Base-by-base conservation (phyloP, 768 basidiomycete genomes). In the Suillus subaureus region DNA sequence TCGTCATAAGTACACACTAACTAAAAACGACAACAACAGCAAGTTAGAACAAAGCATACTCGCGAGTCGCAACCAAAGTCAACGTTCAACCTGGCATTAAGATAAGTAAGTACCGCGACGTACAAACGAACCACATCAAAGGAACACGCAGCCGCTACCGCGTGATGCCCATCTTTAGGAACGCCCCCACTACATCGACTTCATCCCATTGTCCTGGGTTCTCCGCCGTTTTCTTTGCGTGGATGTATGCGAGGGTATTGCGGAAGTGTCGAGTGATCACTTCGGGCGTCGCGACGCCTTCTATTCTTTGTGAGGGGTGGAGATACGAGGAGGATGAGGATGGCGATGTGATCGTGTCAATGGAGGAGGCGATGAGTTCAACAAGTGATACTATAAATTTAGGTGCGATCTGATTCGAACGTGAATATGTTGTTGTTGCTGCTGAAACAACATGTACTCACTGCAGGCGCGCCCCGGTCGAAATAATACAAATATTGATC, bases 341-440 rank as follows among this genome's bases (percentile, higher is more conserved):
- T 21, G 91, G 89, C 1, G 92, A 91, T 43, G 90, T 86, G 70
- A 98, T 93, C 68, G 86, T 89, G 80, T 99, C 97, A 75, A 99
- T 95, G 71, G 92, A 94, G 7, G 92, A 90, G 1, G 94, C 93
- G 77, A 99, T 96, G 23, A 99, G 85, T 72, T 99, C 97, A 21
- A 99, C 95, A 52, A 99, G 86, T 67, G 92, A 94, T 78, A 97
- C 98, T 68, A 99, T 90, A 71, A 97, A 99, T 81, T 97, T 97
- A 13, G 97, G 89, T 37, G 96, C 95, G 64, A 97, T 84, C 94
- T 96, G 73, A 8, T 64, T 18, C 33, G 33, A 56, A 33, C 6
- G 13, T n/a, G 4, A 26, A 61, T 45, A 61, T 26, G 1, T 13
- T 35, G 43, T 62, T 35, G 54, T n/a, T n/a, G 51, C 37, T 60